Evolutionary conservation across 208 protist genomes (phyloP).

Genomic region (Ichthyophonus hoferi): DNA sequence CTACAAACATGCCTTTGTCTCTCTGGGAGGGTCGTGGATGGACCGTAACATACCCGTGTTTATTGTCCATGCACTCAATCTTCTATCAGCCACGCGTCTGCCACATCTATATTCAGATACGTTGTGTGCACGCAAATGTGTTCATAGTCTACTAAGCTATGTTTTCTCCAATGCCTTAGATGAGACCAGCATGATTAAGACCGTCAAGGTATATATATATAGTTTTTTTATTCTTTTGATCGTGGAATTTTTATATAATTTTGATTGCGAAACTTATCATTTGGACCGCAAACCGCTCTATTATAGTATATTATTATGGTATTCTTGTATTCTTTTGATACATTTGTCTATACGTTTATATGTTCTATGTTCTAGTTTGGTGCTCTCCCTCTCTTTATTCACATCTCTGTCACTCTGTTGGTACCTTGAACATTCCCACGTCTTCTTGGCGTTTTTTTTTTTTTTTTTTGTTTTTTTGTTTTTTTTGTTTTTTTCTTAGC

Average conservation of each 20-base stretch:
- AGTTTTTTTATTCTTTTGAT: no score
- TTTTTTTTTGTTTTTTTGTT: background rate
- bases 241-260: no score
- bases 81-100: background rate
- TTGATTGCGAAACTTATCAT: no score
- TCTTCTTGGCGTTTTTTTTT: background rate
- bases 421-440: background rate
- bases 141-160: background rate
- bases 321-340: no score
- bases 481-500: background rate
- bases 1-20: background rate
- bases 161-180: background rate
- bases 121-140: background rate
- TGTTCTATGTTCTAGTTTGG: no score
- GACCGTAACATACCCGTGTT: background rate
- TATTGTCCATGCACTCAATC: slow-evolving; percentile 7
- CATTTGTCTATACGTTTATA: no score
- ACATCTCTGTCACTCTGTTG: background rate
- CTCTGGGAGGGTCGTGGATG: background rate
- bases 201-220: slow-evolving; percentile 13
- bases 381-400: background rate
- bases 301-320: no score
- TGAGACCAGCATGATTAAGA: background rate
- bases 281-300: no score
- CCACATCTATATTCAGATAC: background rate